Evolutionary conservation across 164 flowering plant species (phyloP).

Genomic region (Umbellularia californica): DNA sequence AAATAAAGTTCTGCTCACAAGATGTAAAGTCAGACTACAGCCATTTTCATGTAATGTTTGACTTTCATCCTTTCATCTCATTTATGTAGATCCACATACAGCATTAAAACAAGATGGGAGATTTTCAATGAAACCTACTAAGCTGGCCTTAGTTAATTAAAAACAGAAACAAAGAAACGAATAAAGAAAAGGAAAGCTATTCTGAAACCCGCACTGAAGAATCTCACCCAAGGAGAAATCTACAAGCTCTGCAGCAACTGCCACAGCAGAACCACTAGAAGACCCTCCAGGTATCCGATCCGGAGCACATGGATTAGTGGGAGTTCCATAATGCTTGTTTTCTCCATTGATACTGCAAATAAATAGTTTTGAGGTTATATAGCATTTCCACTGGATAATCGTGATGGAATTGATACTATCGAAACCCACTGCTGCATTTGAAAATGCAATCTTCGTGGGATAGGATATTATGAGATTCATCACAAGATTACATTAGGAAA

Average conservation of each 20-base stretch:
- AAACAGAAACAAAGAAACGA: no score
- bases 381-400: no score
- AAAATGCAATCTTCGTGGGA: not conserved
- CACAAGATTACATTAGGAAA: not conserved
- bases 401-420: not conserved
- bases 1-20: no score
- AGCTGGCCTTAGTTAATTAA: not conserved
- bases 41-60: no score
- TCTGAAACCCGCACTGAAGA: not conserved
- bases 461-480: no score
- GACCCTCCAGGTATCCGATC: conserved; percentile 94
- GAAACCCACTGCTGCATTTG: not conserved
- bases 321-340: conserved; percentile 87
- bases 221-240: conserved; percentile 77
- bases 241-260: conserved; percentile 74
- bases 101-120: no score
- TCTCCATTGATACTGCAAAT: conserved; percentile 79
- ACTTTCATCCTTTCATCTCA: no score
- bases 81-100: no score
- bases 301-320: conserved; percentile 72
- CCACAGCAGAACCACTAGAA: conserved; percentile 96
- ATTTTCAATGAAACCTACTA: not conserved
- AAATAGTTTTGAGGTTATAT: not conserved
- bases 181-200: not conserved
- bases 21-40: no score